phyloP scores from a whole-genome alignment of 345 rosid species.

The Raphanus sativus region DNA sequence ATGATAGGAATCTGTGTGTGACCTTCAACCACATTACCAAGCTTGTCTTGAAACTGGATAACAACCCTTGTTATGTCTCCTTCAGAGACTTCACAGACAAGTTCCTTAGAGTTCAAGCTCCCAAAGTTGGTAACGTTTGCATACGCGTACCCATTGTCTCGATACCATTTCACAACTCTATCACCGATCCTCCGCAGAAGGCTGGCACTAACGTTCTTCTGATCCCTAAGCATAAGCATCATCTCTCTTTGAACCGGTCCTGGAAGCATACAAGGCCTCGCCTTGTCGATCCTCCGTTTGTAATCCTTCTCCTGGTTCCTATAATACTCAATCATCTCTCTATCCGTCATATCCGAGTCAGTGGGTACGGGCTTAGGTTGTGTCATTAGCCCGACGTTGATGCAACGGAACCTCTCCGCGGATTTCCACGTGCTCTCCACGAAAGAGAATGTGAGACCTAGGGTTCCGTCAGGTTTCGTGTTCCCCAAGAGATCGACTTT shows the following conservation, averaged over 20 bases:
- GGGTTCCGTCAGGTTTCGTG: constrained; percentile 79
- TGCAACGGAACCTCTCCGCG: constrained; percentile 81
- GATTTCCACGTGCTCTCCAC: constrained; percentile 88
- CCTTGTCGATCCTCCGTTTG: constrained; percentile 61
- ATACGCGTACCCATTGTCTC: constrained; percentile 75
- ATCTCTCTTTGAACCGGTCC: constrained; percentile 51
- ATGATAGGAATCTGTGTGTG: constrained; percentile 64
- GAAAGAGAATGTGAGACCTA: constrained; percentile 63
- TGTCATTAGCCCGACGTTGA: constrained; percentile 80
- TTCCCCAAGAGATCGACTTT: constrained; percentile 85
- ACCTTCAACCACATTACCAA: constrained; percentile 87
- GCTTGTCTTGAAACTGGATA: constrained; percentile 78
- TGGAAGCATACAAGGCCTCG: constrained; percentile 74
- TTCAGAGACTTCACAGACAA: constrained; percentile 88
- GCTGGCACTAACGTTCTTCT: constrained; percentile 70
- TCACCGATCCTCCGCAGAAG: constrained; percentile 73
- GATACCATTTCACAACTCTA: constrained; percentile 81
- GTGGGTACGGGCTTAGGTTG: constrained; percentile 78
- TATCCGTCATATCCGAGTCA: constrained; percentile 95
- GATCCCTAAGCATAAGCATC: constrained; percentile 61
- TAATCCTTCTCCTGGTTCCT: constrained; percentile 84
- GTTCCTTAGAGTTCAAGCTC: constrained; percentile 68
- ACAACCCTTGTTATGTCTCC: constrained; percentile 75
- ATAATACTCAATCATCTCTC: constrained; percentile 81
- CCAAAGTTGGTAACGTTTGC: constrained; percentile 78